Evolutionary conservation across 2,329 filamentous ascomycete genomes (phyloP).

Genomic region (Chlorencoelia australis): DNA sequence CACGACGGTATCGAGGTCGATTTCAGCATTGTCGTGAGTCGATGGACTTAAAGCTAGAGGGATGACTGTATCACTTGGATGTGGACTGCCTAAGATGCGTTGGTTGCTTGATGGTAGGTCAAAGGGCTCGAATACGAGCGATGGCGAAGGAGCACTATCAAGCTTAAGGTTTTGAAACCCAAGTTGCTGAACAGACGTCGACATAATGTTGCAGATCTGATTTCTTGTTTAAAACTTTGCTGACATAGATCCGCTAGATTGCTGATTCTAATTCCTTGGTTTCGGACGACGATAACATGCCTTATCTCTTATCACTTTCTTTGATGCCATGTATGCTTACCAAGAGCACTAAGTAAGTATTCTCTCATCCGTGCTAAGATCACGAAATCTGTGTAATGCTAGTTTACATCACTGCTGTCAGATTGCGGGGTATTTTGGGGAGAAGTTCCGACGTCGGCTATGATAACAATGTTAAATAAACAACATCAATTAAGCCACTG

Average conservation of each 20-base stretch:
- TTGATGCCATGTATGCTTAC: too few species aligned
- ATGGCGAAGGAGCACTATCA: not conserved
- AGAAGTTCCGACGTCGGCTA: too few species aligned
- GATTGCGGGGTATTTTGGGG: too few species aligned
- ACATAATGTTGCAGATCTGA: not conserved
- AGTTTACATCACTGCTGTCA: too few species aligned
- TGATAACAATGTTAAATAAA: too few species aligned
- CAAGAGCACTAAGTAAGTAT: not conserved
- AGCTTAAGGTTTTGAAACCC: not conserved
- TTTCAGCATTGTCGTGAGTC: not conserved
- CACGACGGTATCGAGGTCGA: not conserved
- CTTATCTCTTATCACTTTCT: too few species aligned
- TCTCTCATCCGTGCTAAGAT: not conserved
- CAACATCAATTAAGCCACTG: too few species aligned
- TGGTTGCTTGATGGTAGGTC: not conserved
- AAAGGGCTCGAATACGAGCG: not conserved
- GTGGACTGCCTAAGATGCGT: not conserved
- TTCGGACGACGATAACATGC: too few species aligned
- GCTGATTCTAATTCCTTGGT: too few species aligned
- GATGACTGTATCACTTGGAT: not conserved
- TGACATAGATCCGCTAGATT: not conserved
- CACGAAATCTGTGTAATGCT: too few species aligned
- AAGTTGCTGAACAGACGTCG: not conserved
- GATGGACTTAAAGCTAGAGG: not conserved
- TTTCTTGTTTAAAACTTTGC: not conserved